Evolutionary conservation across 2,329 filamentous ascomycete species (phyloP).

Genomic region (Fusarium proliferatum): DNA sequence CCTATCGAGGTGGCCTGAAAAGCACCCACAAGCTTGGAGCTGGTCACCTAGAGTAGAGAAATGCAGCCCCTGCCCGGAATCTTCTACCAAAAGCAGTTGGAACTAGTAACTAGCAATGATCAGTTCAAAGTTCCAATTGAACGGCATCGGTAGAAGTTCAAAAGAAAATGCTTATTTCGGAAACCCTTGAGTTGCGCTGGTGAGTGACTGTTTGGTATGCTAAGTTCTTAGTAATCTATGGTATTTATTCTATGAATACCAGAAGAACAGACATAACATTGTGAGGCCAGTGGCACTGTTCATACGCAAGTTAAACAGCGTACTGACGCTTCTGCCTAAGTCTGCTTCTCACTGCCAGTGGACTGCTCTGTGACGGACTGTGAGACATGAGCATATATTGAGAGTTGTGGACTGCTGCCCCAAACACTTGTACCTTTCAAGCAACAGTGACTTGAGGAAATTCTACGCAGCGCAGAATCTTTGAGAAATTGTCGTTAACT

Average conservation of each 20-base stretch:
- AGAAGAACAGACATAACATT: no score
- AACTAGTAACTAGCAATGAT: fast-evolving
- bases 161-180: not conserved
- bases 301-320: not conserved
- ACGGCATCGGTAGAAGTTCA: fast-evolving
- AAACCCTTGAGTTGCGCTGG: not conserved
- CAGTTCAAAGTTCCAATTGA: fast-evolving
- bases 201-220: not conserved
- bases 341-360: not conserved
- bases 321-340: no score
- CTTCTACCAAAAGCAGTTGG: not conserved
- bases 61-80: fast-evolving
- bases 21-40: not conserved
- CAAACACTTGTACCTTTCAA: fast-evolving
- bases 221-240: not conserved
- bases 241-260: not conserved
- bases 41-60: not conserved
- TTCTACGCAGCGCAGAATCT: not conserved
- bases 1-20: fast-evolving
- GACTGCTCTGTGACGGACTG: not conserved
- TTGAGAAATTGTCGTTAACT: not conserved
- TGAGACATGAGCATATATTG: not conserved
- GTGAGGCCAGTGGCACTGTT: fast-evolving
- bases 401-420: not conserved
- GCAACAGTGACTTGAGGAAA: not conserved